A percentile compares a stretch with the other conserved stretches of the same genome.
Conservation (phyloP, 73 alveolate species). For the Tetrahymena borealis region DNA sequence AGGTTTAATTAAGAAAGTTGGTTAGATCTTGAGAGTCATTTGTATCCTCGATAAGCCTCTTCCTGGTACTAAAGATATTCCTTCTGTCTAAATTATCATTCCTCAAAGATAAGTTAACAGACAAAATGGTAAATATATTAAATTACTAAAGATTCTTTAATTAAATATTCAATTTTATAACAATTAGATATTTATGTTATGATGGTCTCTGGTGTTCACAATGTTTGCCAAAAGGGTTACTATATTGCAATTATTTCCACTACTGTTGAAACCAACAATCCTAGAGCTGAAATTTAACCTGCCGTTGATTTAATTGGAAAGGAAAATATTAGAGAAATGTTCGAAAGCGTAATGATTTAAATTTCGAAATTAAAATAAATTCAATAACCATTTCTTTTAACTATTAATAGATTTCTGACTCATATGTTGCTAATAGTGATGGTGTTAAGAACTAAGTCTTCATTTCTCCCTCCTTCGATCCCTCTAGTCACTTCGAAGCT, state of each 20-base stretch:
- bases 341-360: conserved; percentile 39
- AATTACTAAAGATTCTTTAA: conserved; percentile 37
- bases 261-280: conserved; percentile 74
- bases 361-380: conserved; percentile 31
- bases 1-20: conserved; percentile 57
- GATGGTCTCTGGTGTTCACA: conserved; percentile 42
- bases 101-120: conserved; percentile 91
- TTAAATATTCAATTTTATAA: neutral
- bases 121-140: conserved; percentile 56
- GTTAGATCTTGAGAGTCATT: conserved; percentile 90
- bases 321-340: conserved; percentile 1
- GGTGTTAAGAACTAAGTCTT: conserved; percentile 54
- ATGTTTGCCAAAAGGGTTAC: conserved; percentile 71
- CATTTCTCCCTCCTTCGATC: conserved; percentile 71
- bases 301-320: conserved; percentile 64
- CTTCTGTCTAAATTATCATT: conserved; percentile 90
- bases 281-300: conserved; percentile 59
- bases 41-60: conserved; percentile 95
- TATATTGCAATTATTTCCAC: conserved; percentile 77
- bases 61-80: conserved; percentile 86
- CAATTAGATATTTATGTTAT: conserved; percentile 45
- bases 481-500: conserved; percentile 82
- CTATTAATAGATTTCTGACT: conserved; percentile 51
- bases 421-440: conserved; percentile 63
- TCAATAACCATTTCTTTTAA: conserved; percentile 6